Evolutionary conservation across 148 eudicot genomes (phyloP).

Genomic region (Dysphania ambrosioides): DNA sequence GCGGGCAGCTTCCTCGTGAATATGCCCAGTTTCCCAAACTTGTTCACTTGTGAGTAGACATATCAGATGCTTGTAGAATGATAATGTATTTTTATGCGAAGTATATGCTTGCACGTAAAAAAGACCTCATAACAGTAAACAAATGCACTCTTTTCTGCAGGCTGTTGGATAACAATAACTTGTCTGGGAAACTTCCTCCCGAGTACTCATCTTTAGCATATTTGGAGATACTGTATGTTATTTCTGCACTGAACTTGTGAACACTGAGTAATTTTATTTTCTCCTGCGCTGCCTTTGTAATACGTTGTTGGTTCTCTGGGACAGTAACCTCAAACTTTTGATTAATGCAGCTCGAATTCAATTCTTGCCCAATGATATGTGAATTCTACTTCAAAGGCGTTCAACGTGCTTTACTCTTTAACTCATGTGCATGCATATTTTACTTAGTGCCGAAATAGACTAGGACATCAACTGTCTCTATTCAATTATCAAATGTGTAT

Average conservation of each 20-base stretch:
- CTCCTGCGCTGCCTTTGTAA: background rate
- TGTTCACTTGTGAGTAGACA: conserved; percentile 67
- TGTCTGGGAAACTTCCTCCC: conserved; percentile 74
- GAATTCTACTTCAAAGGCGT: background rate
- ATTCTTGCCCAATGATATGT: background rate
- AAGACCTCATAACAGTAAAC: background rate
- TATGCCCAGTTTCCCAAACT: conserved; percentile 54
- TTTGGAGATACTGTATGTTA: conserved; percentile 66
- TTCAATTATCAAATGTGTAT: background rate
- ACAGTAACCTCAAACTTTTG: background rate
- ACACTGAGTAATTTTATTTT: background rate
- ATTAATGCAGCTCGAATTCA: background rate
- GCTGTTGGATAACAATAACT: conserved; percentile 76
- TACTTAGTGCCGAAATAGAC: background rate
- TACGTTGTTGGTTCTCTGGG: background rate
- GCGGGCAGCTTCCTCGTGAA: conserved; percentile 80
- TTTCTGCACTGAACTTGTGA: conserved; percentile 7
- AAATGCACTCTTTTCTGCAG: conserved; percentile 37
- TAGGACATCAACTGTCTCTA: background rate
- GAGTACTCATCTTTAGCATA: conserved; percentile 43
- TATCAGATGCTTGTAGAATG: conserved; percentile 7
- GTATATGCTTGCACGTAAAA: background rate
- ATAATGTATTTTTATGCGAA: background rate
- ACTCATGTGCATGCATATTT: background rate
- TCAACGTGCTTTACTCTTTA: background rate